A percentile compares a stretch with the other conserved stretches of the same genome.
phyloP scores from a whole-genome alignment of 441 rosid genomes.

The Corymbia citriodora region DNA sequence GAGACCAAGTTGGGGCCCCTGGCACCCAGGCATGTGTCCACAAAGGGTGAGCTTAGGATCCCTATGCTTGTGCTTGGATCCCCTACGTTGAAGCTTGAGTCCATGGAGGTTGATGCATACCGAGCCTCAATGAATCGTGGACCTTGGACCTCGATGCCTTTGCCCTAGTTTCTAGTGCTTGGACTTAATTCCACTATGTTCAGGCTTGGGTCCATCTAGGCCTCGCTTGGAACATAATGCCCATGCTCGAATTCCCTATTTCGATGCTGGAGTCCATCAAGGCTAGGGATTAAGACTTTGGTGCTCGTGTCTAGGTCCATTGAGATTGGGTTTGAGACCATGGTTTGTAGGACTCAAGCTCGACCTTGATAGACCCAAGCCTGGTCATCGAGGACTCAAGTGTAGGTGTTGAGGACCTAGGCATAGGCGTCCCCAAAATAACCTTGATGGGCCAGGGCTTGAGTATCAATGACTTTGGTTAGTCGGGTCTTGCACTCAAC shows the following conservation, averaged over 20 bases:
- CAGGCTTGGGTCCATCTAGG: rapidly evolving
- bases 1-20: no score
- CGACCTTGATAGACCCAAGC: not conserved
- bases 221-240: not conserved
- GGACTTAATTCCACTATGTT: rapidly evolving
- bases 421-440: not conserved
- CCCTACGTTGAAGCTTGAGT: not conserved
- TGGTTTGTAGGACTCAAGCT: rapidly evolving
- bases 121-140: no score
- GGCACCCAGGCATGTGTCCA: not conserved
- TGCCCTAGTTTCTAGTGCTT: not conserved
- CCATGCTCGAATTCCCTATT: rapidly evolving
- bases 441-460: rapidly evolving
- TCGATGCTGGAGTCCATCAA: rapidly evolving
- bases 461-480: not conserved
- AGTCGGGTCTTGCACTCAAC: rapidly evolving
- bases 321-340: rapidly evolving
- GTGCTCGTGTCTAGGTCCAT: not conserved
- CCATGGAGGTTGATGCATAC: not conserved
- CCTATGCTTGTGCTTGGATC: rapidly evolving
- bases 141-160: not conserved
- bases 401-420: rapidly evolving
- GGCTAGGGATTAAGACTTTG: rapidly evolving
- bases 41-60: not conserved
- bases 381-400: not conserved